Percentiles rank a stretch among this genome's conserved stretches.
phyloP scores from a whole-genome alignment of 345 rosid species.

The Salix viminalis region DNA sequence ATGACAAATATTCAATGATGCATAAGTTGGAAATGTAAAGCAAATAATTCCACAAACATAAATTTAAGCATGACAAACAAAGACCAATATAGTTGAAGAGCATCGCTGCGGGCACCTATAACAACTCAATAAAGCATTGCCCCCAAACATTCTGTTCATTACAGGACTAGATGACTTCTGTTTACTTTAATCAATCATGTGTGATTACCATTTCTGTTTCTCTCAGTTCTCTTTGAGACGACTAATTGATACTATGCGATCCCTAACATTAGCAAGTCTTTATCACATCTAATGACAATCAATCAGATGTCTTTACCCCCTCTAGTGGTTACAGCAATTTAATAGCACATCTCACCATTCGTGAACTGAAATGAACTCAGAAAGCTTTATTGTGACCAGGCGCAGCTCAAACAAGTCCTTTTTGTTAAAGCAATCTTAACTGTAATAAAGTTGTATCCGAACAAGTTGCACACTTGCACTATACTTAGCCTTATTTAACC shows the following conservation, averaged over 20 bases:
- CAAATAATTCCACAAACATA: not conserved
- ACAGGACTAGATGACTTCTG: not conserved
- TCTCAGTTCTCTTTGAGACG: not conserved
- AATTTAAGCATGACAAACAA: constrained; percentile 5
- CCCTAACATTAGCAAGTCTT: not conserved
- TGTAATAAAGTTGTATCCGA: not conserved
- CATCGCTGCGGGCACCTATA: not conserved
- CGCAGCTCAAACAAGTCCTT: not conserved
- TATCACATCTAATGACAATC: not conserved
- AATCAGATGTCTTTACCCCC: not conserved
- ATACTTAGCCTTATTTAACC: not conserved
- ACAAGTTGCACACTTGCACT: not conserved
- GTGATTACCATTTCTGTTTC: not conserved
- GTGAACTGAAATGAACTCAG: not conserved
- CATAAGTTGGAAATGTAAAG: not conserved
- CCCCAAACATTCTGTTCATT: not conserved
- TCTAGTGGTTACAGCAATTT: no score
- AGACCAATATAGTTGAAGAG: not conserved
- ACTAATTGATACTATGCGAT: not conserved
- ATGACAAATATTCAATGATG: not conserved
- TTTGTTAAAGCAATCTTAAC: not conserved
- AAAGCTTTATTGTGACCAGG: not conserved
- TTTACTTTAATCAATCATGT: not conserved
- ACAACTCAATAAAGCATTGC: not conserved
- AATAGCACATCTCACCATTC: not conserved